A percentile compares a stretch with the other conserved stretches of the same genome.
These are phyloP conservation scores for Pythium rhizo-oryzae DNA, from an alignment of 352 stramenopile species.

Conservation along the genomic window DNA sequence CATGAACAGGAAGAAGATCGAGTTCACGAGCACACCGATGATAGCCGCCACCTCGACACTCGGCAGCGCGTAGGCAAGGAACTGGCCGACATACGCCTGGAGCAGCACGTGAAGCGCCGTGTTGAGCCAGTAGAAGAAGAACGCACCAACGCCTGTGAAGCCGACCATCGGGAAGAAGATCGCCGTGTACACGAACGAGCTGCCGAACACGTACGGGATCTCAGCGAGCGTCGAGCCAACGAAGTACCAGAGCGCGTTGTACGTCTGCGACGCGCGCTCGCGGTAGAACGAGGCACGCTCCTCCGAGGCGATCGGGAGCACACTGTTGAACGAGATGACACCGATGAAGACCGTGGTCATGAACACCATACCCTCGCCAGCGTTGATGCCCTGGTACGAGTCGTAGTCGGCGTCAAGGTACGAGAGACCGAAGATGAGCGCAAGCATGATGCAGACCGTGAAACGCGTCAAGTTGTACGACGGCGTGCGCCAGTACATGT, in stretches of 20 bases:
- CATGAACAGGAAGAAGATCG: conserved; percentile 78
- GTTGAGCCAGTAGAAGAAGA: conserved; percentile 36
- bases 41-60: conserved; percentile 35
- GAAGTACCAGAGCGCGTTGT: conserved; percentile 83
- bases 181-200: conserved; percentile 34
- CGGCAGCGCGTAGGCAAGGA: conserved; percentile 31
- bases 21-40: conserved; percentile 44
- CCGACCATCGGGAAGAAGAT: conserved; percentile 43
- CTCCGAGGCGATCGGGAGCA: conserved; percentile 61
- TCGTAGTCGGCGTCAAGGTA: conserved; percentile 36
- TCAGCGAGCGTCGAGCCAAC: conserved; percentile 69
- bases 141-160: conserved; percentile 26
- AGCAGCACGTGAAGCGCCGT: conserved; percentile 30
- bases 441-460: conserved; percentile 54
- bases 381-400: conserved; percentile 33
- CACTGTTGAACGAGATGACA: conserved; percentile 63
- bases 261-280: conserved; percentile 91
- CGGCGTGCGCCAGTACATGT: conserved; percentile 59
- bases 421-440: conserved; percentile 61
- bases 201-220: conserved; percentile 38
- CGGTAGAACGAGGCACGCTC: conserved; percentile 92
- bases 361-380: conserved; percentile 70
- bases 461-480: conserved; percentile 79
- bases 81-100: conserved; percentile 35
- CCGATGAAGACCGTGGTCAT: conserved; percentile 65